These are phyloP conservation scores for Penicillium corylophilum DNA, from an alignment of 2,329 filamentous ascomycete species.

Conservation along the genomic window DNA sequence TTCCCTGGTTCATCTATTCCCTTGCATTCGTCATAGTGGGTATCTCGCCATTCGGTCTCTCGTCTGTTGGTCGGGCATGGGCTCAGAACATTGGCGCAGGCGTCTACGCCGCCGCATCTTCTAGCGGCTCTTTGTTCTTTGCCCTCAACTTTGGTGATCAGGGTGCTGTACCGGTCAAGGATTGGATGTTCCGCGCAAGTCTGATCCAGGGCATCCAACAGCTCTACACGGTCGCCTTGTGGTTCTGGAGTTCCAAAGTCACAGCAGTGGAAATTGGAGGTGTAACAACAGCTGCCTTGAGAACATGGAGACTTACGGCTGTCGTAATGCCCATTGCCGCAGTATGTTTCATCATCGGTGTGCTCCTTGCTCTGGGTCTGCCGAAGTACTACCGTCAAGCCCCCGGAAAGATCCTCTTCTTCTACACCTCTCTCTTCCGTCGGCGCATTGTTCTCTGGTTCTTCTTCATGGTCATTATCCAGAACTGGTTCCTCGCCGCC, in stretches of 20 bases:
- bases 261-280: neutral
- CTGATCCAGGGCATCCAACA: neutral
- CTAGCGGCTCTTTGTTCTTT: conserved; percentile 65
- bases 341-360: conserved; percentile 59
- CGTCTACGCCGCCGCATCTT: conserved; percentile 61
- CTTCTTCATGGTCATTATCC: conserved; percentile 61
- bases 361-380: conserved; percentile 57
- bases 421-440: conserved; percentile 61
- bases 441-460: conserved; percentile 67
- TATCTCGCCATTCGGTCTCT: neutral
- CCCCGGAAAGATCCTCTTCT: conserved; percentile 59
- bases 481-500: conserved; percentile 66
- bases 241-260: neutral
- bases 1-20: conserved; percentile 63
- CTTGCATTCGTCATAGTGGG: conserved; percentile 57
- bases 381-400: conserved; percentile 34
- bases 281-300: neutral
- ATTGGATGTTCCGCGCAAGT: conserved; percentile 64
- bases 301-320: conserved; percentile 9
- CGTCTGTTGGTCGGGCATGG: conserved; percentile 32
- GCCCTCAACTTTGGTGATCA: conserved; percentile 66
- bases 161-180: conserved; percentile 46
- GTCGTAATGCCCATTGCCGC: conserved; percentile 44
- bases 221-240: neutral
- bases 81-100: conserved; percentile 61